phyloP scores from a whole-genome alignment of 345 rosid genomes.

The Corymbia maculata region DNA sequence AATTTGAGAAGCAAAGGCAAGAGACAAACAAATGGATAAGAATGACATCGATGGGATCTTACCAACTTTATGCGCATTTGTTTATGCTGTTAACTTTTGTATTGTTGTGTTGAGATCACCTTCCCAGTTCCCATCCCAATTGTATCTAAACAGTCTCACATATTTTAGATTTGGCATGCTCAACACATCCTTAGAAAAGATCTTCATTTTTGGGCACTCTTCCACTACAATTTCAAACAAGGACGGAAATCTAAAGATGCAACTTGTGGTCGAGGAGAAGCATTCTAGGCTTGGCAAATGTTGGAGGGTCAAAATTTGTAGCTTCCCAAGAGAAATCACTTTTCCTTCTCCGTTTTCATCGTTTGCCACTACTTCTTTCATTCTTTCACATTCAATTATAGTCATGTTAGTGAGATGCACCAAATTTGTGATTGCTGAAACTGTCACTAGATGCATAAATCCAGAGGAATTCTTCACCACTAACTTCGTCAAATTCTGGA shows the following conservation, averaged over 20 bases:
- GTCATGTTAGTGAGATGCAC: rapidly evolving
- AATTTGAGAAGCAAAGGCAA: background rate
- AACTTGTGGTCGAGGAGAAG: background rate
- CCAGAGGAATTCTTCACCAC: background rate
- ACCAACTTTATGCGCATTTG: background rate
- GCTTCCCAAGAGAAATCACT: background rate
- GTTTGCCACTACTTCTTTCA: background rate
- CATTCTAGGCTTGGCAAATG: background rate
- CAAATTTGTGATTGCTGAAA: background rate
- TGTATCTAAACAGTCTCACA: rapidly evolving
- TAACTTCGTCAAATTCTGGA: rapidly evolving
- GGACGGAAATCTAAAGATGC: background rate
- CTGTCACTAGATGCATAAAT: background rate
- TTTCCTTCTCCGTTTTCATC: background rate
- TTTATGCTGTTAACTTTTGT: background rate
- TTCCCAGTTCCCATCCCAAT: rapidly evolving
- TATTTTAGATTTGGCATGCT: rapidly evolving
- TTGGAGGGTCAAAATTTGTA: rapidly evolving
- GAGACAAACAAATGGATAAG: background rate
- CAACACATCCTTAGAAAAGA: rapidly evolving
- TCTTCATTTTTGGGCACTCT: background rate
- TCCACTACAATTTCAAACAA: rapidly evolving
- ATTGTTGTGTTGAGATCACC: background rate
- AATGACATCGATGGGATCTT: background rate
- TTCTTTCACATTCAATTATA: background rate